These are phyloP conservation scores for Gillenia trifoliata DNA, from an alignment of 306 rosid species.

Conservation along the genomic window DNA sequence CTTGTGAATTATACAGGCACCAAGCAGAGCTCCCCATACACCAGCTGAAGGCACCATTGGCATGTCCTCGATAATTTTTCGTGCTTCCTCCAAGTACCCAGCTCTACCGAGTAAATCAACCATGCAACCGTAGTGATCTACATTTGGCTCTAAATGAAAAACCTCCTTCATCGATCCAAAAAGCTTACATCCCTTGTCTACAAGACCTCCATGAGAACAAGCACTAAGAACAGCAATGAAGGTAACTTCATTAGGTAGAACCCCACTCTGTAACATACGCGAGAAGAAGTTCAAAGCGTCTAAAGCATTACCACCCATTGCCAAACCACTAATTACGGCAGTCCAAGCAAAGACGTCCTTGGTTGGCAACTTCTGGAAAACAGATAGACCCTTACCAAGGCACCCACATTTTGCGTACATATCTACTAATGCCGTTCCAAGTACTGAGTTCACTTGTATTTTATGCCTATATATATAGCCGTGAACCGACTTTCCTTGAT, in stretches of 20 bases:
- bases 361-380: slow-evolving; percentile 17
- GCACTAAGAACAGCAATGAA: slow-evolving; percentile 59
- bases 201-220: slow-evolving; percentile 68
- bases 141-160: slow-evolving; percentile 46
- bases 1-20: slow-evolving; percentile 65
- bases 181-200: slow-evolving; percentile 43
- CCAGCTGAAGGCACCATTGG: slow-evolving; percentile 55
- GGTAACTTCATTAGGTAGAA: slow-evolving; percentile 57
- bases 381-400: slow-evolving; percentile 44
- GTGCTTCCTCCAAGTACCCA: slow-evolving; percentile 59
- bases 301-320: slow-evolving; percentile 58
- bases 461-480: slow-evolving; percentile 44
- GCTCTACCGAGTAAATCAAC: slow-evolving; percentile 63
- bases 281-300: slow-evolving; percentile 49
- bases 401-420: slow-evolving; percentile 74
- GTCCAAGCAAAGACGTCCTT: slow-evolving; percentile 64
- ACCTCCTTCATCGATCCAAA: slow-evolving; percentile 46
- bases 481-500: slow-evolving; percentile 72
- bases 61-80: slow-evolving; percentile 50
- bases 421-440: slow-evolving; percentile 47
- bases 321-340: slow-evolving; percentile 77
- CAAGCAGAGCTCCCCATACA: slow-evolving; percentile 61
- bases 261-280: slow-evolving; percentile 44
- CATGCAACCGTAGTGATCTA: slow-evolving; percentile 70
- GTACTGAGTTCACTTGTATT: slow-evolving; percentile 47